Base-by-base conservation (phyloP, 176 grass and related monocot genomes). In the Miscanthus lutarioriparius region DNA sequence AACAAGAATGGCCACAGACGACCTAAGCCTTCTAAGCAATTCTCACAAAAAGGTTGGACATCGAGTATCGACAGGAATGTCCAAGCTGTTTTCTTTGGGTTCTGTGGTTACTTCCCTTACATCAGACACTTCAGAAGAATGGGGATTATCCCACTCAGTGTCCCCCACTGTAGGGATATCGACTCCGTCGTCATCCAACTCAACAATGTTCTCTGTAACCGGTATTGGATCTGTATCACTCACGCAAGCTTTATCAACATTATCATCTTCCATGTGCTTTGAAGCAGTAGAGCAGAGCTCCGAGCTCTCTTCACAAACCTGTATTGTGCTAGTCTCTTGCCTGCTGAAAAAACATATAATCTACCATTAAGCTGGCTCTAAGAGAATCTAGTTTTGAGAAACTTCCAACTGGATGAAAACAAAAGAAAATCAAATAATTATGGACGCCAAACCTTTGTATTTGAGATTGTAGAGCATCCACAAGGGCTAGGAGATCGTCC, bases 251-350 rank as follows among this genome's bases (percentile, higher is more conserved):
- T 98, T 62, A 26, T 62, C 58, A 26, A 62, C 58, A 22, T 59
- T 74, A 53, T 95, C 91, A 67, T 91, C 91, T 63, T 86, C 90
- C 73, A 85, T 38, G 62, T 86, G 89, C 83, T 90, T 98, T 48
- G 91, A 70, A 64, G 84, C 40, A 53, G 65, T 89, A 54, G 87
- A 89, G 81, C 51, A 93, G 20, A 91, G 84, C 78, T 96, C 93
- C 1, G 77, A 80, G 69, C 88, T 94, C 84, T 96, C 96, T 65
- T 94, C 93, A 64, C 91, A 94, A 48, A 94, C 62, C 56, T 96
- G 93, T 83, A 90, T 96, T 33, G 86, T 93, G 78, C 89, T 93
- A 51, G 89, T 85, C 70, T 98, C 88, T 88, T 90, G 88, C 78
- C 96, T 98, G 87, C n/a, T n/a, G n/a, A n/a, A 58, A 25, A 88